These are phyloP conservation scores for Verbascum thapsus DNA, from an alignment of 257 asterid species.

Conservation along the genomic window DNA sequence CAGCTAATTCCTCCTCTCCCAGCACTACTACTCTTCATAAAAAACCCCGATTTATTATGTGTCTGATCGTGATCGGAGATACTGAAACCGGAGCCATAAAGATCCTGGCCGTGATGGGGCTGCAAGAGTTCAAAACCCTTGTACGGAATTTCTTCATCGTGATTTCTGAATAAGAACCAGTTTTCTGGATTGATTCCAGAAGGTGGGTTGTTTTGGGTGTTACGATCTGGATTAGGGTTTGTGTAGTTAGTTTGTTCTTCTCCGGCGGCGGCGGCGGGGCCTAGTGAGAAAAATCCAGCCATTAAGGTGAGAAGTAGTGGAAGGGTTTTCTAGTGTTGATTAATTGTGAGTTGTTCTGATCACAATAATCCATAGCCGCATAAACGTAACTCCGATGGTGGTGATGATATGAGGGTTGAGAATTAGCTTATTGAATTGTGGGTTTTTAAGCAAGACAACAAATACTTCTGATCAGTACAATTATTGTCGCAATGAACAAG, in stretches of 20 bases:
- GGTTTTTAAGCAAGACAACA: constrained; percentile 35
- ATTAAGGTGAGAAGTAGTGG: constrained; percentile 34
- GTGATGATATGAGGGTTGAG: constrained; percentile 43
- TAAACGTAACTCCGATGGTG: constrained; percentile 18
- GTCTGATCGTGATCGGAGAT: constrained; percentile 43
- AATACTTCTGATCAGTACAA: too few relatives aligned
- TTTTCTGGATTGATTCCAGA: constrained; percentile 58
- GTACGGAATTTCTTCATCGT: constrained; percentile 48
- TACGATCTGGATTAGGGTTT: constrained; percentile 40
- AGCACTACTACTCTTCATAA: constrained; percentile 67
- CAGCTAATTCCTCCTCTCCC: constrained; percentile 74
- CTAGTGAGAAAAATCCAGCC: constrained; percentile 92
- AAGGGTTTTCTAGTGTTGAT: constrained; percentile 29
- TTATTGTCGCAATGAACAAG: constrained; percentile 14
- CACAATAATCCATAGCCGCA: constrained; percentile 42
- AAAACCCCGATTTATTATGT: constrained; percentile 60
- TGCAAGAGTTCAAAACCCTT: constrained; percentile 90
- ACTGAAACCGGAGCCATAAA: constrained; percentile 43
- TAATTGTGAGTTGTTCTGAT: constrained; percentile 29
- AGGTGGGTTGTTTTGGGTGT: constrained; percentile 35
- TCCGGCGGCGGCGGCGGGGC: constrained; percentile 39
- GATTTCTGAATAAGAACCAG: constrained; percentile 74
- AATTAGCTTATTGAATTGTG: constrained; percentile 43
- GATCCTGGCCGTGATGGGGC: constrained; percentile 53
- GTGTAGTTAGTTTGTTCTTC: constrained; percentile 20